Evolutionary conservation across 257 asterid species (phyloP), one percentile per base, ranked within the genome.

Genomic region (Rauvolfia tetraphylla): DNA sequence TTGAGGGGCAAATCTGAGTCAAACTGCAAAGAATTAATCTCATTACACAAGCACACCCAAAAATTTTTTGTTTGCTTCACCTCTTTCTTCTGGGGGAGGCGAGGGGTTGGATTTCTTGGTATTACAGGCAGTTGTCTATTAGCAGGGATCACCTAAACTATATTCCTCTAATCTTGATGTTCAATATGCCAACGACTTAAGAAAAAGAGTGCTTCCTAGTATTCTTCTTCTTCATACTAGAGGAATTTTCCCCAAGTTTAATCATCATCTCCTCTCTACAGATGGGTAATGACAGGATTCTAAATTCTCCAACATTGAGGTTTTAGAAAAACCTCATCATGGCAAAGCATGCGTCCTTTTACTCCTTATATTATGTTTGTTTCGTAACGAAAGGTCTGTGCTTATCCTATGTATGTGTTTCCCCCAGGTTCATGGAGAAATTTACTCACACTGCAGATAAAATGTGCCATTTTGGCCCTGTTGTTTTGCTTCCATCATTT

Each of bases 371-470:
- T 3, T 14, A 56, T 68, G 6, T 68, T n/a, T 41, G 73, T 46
- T 38, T 38, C 2, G 20, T 42, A 23, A 41, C 7, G 34, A 39
- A 29, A 59, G 20, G 67, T 22, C 67, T 59, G 18, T 59, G 20
- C 36, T 57, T 59, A 59, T 3, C 25, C 1, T 34, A 34, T 65
- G 31, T 14, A 23, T 46, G 29, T 51, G 23, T 49, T 7, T 22
- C 8, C 31, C 49, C 36, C 20, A 48, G 44, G 14, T 54, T 69
- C 58, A n/a, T 13, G 41, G 39, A 31, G 39, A 49, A 53, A 23
- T 36, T 31, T 57, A 86, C 97, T 89, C 87, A 94, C 97, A 87
- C 89, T 23, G 97, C 84, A 48, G 97, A 86, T 75, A 90, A 79
- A 76, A 90, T 73, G 81, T 87, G 87, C 96, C 98, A 86, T 79